Percentiles rank a stretch among this genome's conserved stretches.
These are phyloP conservation scores for Corymbia calophylla DNA, from an alignment of 441 rosid species.

Conservation along the genomic window DNA sequence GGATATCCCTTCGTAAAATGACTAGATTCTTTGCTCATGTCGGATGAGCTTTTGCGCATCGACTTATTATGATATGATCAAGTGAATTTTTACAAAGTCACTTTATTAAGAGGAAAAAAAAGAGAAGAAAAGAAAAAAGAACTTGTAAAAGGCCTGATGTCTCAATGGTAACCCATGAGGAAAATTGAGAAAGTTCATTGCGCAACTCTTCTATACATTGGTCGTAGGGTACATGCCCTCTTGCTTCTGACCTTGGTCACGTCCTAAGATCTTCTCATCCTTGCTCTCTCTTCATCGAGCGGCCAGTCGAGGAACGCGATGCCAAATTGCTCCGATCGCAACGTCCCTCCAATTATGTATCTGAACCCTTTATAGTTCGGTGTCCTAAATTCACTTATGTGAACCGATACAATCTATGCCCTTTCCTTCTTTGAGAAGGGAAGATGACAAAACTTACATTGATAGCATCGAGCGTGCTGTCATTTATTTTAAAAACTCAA, in stretches of 20 bases:
- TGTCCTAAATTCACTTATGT: neutral
- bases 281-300: neutral
- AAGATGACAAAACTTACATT: neutral
- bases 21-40: neutral
- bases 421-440: neutral
- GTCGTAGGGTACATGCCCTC: neutral
- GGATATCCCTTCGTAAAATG: neutral
- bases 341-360: neutral
- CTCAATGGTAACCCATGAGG: neutral
- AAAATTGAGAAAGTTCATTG: neutral
- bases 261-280: neutral
- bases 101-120: too few species aligned
- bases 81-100: neutral
- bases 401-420: fast-evolving
- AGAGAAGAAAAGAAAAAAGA: too few species aligned
- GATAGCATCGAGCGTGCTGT: neutral
- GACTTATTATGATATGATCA: neutral
- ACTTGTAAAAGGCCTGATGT: neutral
- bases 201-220: too few species aligned
- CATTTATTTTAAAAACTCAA: too few species aligned
- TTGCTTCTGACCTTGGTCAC: neutral
- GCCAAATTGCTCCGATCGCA: neutral
- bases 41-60: neutral
- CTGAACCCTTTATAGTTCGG: neutral
- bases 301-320: fast-evolving